Conservation (phyloP, 148 eudicot species). For the Rhododendron simsii region DNA sequence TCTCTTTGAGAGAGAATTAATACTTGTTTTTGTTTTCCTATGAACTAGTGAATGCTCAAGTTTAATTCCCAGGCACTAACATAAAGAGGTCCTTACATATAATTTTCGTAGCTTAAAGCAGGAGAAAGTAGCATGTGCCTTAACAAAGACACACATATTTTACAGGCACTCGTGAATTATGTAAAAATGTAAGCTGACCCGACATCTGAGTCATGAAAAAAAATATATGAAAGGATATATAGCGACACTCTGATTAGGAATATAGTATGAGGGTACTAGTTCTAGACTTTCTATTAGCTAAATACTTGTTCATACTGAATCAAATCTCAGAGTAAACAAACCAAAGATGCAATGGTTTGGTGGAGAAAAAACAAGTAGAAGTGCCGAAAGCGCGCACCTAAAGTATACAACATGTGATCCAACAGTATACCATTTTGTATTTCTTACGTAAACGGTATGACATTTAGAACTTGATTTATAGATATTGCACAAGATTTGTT, state of each 20-base stretch:
- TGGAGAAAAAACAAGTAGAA: neutral
- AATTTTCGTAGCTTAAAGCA: neutral
- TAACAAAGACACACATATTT: too few species aligned
- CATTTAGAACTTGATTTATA: neutral
- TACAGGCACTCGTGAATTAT: too few species aligned
- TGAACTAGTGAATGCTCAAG: neutral
- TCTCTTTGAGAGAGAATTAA: too few species aligned
- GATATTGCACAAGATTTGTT: neutral
- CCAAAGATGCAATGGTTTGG: neutral
- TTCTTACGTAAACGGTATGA: neutral
- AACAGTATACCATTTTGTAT: neutral
- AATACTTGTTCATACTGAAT: neutral
- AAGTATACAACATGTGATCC: conserved; percentile 10
- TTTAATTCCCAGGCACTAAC: neutral
- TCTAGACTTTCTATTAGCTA: too few species aligned
- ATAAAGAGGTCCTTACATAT: neutral
- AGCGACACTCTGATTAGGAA: too few species aligned
- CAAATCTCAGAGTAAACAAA: neutral
- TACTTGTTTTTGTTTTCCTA: neutral
- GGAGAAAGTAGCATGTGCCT: neutral
- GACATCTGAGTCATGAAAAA: too few species aligned
- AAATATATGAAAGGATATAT: too few species aligned
- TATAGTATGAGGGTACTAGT: neutral
- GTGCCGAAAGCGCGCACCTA: neutral
- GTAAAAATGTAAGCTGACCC: neutral